Conservation (phyloP, 257 asterid species). For the Nicotiana noctiflora region DNA sequence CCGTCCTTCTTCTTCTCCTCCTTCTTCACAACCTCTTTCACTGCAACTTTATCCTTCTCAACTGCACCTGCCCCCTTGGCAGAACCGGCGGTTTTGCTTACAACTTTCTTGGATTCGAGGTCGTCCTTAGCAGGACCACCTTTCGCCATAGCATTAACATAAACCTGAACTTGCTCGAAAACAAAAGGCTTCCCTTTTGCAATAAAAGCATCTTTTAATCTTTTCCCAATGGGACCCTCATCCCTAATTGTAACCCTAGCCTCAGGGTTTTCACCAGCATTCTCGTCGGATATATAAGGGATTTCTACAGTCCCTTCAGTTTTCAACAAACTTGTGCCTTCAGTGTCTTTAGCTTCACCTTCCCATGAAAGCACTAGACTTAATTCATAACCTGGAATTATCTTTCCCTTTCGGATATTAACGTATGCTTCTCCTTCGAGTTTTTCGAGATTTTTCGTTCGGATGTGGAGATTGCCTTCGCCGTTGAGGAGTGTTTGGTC, state of each 20-base stretch:
- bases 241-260: constrained; percentile 51
- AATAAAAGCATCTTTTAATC: constrained; percentile 70
- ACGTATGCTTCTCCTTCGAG: constrained; percentile 86
- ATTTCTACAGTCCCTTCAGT: constrained; percentile 73
- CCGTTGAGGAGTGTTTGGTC: constrained; percentile 51
- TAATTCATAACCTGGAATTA: constrained; percentile 81
- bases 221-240: constrained; percentile 68
- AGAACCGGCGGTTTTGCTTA: background rate
- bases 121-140: constrained; percentile 96
- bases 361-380: constrained; percentile 53
- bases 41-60: constrained; percentile 43
- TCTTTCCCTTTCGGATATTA: constrained; percentile 77
- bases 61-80: constrained; percentile 6
- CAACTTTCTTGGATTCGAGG: constrained; percentile 58
- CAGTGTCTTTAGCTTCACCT: constrained; percentile 64
- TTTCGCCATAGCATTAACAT: constrained; percentile 56
- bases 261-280: constrained; percentile 92
- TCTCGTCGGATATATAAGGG: constrained; percentile 89
- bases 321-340: constrained; percentile 34
- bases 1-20: constrained; percentile 71
- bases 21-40: constrained; percentile 14
- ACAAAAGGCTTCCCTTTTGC: constrained; percentile 70
- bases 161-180: constrained; percentile 59
- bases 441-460: constrained; percentile 42
- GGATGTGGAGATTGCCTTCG: constrained; percentile 48